Base-by-base conservation (phyloP, 2,329 filamentous ascomycete genomes). In the Leptosphaerulina australis region DNA sequence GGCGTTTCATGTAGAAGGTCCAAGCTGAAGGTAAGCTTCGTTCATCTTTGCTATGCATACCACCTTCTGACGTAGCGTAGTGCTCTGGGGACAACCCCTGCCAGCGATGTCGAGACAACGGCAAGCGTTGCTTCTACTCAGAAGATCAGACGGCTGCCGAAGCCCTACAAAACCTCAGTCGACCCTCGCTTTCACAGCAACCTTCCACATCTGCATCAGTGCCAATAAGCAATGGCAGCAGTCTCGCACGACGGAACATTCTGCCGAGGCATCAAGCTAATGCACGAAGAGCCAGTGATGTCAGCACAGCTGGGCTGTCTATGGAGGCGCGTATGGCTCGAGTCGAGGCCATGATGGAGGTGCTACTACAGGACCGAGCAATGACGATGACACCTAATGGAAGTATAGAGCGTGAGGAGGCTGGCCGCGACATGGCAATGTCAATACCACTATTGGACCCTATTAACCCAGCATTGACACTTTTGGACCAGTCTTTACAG, bases 81-180 rank as follows among this genome's bases (percentile, higher is more conserved):
- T 72, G 69, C 48, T 69, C 63, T 14, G 69, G 69, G 41, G 66
- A 71, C 25, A 70, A 68, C 10, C 68, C 68, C 11, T 72, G 68
- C 58, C 66, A 68, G 35, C 64, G 69, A 55, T 71, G 68, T 46
- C 35, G 62, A 51, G 69, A 72, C 50, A 69, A 65, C 40, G 64
- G 61, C 29, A 66, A 64, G 38, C 67, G 67, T 28, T 72, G 69
- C 59, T 70, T 70, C 60, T 72, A 70, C 53, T 71, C 67, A 11
- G 69, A 72, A 53, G 68, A 72, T 51, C 67, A 71, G 56, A 71
- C 67, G 17, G 69, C 69, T 3, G 69, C 69, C 49, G 68, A 72
- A 55, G 69, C 65, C 30, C 56, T 72, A 35, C 69, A 72, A 51
- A 69, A 68, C 40, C 68, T 72, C 40, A 70, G 67, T 44, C 63